Base-by-base conservation (phyloP, 2,329 filamentous ascomycete genomes). In the Curvularia hawaiiensis region DNA sequence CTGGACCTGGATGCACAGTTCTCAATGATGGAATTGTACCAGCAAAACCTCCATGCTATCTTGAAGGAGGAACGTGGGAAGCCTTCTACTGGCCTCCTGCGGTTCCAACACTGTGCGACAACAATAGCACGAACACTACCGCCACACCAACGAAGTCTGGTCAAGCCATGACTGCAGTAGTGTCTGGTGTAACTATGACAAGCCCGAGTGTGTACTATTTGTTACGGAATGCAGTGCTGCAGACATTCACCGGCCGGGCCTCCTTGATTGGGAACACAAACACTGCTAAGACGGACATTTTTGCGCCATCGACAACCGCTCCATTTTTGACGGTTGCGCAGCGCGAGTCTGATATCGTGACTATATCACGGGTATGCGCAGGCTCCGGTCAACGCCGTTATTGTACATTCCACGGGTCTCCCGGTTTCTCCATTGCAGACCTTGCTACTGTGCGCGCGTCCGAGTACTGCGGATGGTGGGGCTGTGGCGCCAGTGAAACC, bases 361-460 rank as follows among this genome's bases (percentile, higher is more conserved):
- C 43, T 12, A 30, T 45, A 30, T 45, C 43, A 18, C 43, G 43
- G 14, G 43, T 45, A 45, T 45, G 43, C 9, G 43, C 43, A 11
- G 43, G 43, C 26, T 30, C 26, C 4, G 16, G 16, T 12, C 24
- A 30, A 30, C 24, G 43, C 24, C 43, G 43, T 12, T 45, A 30
- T 11, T 45, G 43, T 12, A 45, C 24, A 2, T 45, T 45, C 26
- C 43, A 45, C 26, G 26, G 24, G n/a, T 45, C 43, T 18, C 26
- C 43, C 14, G 24, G 43, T 30, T 45, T 45, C 26, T 45, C 26
- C 10, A 10, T 45, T 3, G 26, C 43, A 30, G 43, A 45, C 43
- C 43, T 45, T 30, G 43, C 43, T 45, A 45, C 26, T n/a, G 43
- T 45, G 43, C 43, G 43, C 26, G 43, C 43, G 20, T 45, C 43